Evolutionary conservation across 805 yeast genomes (phyloP), one percentile per base, ranked within the genome.

Genomic region (Pichia cabralensis): DNA sequence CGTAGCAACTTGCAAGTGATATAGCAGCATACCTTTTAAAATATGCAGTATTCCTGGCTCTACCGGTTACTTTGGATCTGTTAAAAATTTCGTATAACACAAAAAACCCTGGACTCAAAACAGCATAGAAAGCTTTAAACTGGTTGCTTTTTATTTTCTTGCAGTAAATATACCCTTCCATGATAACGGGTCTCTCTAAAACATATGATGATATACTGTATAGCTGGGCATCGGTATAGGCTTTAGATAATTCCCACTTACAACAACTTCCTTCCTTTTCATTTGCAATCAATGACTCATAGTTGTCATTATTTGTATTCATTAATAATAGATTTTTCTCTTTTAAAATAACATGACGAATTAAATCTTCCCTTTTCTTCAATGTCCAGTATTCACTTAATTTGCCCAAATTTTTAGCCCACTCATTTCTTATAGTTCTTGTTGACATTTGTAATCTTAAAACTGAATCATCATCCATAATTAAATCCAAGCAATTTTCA

Each of bases 31-130:
- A 66, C 44, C 70, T 75, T 29, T 62, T 56, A 45, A 69, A 76
- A 43, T 68, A 69, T 0, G 67, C 48, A 3, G 61, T 60, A n/a
- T 68, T 64, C 48, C 66, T 62, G 3, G 65, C 56, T 2, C 64
- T 64, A 0, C 77, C 72, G 1, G 45, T 40, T 1, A 56, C 41
- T 16, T 57, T 53, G 10, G 71, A 61, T 37, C 86, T 60, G 25
- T 60, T 54, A 40, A 60, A 69, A 31, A 70, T 59, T 10, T 69
- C 58, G 52, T 67, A 88, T 3, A 85, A 50, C 1, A 77, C 55
- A 14, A 89, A 44, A 41, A 66, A 73, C 0, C 89, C 88, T 1
- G 92, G 86, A 30, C 81, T 69, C 12, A 85, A 60, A 1, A 83
- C 64, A 8, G 73, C 82, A 52, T 62, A 78, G 45, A 59, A 73